Evolutionary conservation across 176 grass and related monocot species (phyloP), one percentile per base, ranked within the genome.

Genomic region (Thalia dealbata): DNA sequence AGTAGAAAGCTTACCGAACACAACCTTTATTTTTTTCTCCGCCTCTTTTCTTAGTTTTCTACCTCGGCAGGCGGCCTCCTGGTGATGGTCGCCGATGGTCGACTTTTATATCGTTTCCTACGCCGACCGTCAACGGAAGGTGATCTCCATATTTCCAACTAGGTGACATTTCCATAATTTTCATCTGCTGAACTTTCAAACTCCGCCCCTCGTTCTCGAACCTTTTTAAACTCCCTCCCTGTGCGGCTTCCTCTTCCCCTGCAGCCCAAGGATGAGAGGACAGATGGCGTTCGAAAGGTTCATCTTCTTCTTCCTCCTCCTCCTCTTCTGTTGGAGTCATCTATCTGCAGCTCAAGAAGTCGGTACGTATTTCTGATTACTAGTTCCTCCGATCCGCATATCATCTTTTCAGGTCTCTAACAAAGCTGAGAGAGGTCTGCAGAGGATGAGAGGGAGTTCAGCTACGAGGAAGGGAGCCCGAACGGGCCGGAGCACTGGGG

Each of bases 401-500:
- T n/a, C n/a, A n/a, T 67, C 8, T 6, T 19, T 67, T 16, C 30
- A 1, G 32, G 32, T 38, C 32, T 38, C 32, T 38, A 38, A 38
- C 32, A 1, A 38, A 4, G 1, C 32, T n/a, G n/a, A n/a, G 32
- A 38, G 32, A 38, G 32, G 4, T 38, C 4, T 38, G 65, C 70
- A 87, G 91, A 95, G 3, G 21, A 71, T 0, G 82, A 90, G 88
- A 54, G 35, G 26, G 84, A 87, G 65, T 96, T 89, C 81, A 87
- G 75, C 83, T 96, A 96, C 61, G 10, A 25, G 9, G n/a, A 1
- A 3, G 79, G 86, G 11, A 74, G 54, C 3, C 56, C 58, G 63
- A 83, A 84, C 8, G 86, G 92, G 9, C 92, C 92, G 12, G 72
- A 85, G 68, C 65, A 78, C 77, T 91, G 89, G 92, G 92, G 84